phyloP scores from a whole-genome alignment of 805 yeast genomes.

The Cyberlindnera mississippiensis region DNA sequence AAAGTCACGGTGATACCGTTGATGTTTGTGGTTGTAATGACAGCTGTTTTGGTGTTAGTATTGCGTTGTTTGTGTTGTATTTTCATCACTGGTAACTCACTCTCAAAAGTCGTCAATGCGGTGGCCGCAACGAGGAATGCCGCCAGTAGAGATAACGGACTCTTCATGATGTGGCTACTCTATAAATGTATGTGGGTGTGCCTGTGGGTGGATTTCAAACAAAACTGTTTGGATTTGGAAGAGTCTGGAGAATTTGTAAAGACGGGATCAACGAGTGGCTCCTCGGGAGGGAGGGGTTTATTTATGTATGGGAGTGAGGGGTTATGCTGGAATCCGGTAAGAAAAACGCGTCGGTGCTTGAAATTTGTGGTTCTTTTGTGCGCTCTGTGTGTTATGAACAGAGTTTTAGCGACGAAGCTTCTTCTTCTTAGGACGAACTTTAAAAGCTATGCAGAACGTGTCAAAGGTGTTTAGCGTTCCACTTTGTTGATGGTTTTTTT shows the following conservation, averaged over 20 bases:
- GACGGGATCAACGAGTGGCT: not conserved
- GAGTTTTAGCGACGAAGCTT: no score
- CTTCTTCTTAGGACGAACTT: not conserved
- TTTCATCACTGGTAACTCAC: no score
- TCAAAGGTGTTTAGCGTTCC: no score
- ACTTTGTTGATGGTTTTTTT: not conserved
- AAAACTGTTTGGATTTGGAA: not conserved
- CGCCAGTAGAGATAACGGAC: constrained; percentile 6
- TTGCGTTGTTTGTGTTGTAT: no score
- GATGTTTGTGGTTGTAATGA: constrained; percentile 25
- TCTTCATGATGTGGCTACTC: constrained; percentile 11
- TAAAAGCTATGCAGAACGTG: no score
- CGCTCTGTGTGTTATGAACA: no score
- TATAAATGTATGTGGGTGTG: not conserved
- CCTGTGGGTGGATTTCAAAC: not conserved
- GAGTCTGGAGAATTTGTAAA: not conserved
- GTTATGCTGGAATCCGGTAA: not conserved
- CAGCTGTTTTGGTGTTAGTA: constrained; percentile 12
- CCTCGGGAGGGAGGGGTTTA: not conserved
- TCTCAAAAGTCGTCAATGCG: constrained; percentile 14
- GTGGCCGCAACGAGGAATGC: constrained; percentile 10
- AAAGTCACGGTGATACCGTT: constrained; percentile 24
- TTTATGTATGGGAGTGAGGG: not conserved
- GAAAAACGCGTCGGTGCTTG: no score
- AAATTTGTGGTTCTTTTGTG: no score